Conservation (phyloP, 2,329 filamentous ascomycete genomes). For the Macrophomina phaseolina region DNA sequence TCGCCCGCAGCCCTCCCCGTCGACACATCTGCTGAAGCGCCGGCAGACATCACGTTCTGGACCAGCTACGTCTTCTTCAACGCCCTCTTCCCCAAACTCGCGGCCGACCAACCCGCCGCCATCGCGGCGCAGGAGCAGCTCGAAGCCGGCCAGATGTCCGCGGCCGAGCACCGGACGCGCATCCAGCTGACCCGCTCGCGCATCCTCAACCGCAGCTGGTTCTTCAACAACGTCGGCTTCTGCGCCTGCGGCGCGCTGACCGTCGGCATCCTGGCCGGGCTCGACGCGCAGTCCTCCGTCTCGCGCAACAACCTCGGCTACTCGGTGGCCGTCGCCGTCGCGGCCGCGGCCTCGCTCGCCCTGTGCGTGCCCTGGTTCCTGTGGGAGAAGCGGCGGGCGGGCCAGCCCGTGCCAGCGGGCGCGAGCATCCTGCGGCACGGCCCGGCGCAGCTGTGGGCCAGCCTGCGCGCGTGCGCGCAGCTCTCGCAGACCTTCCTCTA, state of each 20-base stretch:
- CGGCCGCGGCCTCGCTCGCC: constrained; percentile 67
- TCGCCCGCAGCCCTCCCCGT: too few species aligned
- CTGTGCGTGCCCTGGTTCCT: constrained; percentile 71
- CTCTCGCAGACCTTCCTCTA: not conserved
- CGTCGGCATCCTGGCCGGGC: constrained; percentile 57
- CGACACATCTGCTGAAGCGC: constrained; percentile 54
- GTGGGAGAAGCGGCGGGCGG: constrained; percentile 67
- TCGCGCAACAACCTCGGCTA: constrained; percentile 70
- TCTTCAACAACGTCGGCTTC: constrained; percentile 35
- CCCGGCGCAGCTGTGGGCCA: not conserved
- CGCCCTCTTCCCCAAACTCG: constrained; percentile 64
- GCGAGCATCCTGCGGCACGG: constrained; percentile 37
- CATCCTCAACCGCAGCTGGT: constrained; percentile 38
- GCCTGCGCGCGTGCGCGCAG: not conserved
- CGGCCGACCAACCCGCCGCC: constrained; percentile 59
- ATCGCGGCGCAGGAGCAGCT: constrained; percentile 49
- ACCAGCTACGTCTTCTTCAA: constrained; percentile 43
- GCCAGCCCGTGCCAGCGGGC: constrained; percentile 55
- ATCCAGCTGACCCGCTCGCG: constrained; percentile 57
- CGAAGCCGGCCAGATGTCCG: constrained; percentile 57
- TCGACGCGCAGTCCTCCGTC: constrained; percentile 64
- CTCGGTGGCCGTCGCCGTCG: constrained; percentile 67
- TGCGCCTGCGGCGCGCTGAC: constrained; percentile 27
- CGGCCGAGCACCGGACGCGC: constrained; percentile 68
- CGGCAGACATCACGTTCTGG: constrained; percentile 53